Evolutionary conservation across 2,329 filamentous ascomycete species (phyloP), one percentile per base, ranked within the genome.

Genomic region (Hypoxylon sp.): DNA sequence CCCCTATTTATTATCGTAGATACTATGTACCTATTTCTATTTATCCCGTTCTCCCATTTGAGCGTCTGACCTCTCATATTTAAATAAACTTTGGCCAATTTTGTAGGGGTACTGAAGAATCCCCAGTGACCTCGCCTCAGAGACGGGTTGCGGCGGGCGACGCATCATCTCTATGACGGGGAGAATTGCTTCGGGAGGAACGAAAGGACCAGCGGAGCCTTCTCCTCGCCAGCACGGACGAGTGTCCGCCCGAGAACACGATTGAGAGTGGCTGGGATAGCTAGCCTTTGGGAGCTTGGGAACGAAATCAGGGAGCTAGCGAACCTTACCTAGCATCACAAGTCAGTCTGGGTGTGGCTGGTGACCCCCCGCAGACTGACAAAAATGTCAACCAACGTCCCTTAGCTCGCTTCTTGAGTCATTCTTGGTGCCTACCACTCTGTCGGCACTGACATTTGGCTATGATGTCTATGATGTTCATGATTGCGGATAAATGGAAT

Each of bases 271-370:
- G 24, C 14, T 47, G 48, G 44, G 22, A 9, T 29, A 26, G 33
- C 37, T 33, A 19, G 14, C 17, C n/a, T 47, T n/a, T 31, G 47
- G 26, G 17, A 19, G 35, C 29, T 24, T 47, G 37, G 22, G 33
- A 47, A 57, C 24, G 37, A 62, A 53, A n/a, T 44, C 44, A 19
- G 31, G 17, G n/a, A 39, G 44, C 31, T 61, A 68, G 48, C 53
- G 62, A 64, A 61, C 22, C 22, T 58, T 61, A 64, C 22, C 53
- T 61, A 64, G 46, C 6, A 19, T 51, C 29, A 39, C n/a, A 57
- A 19, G 22, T 22, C 50, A 50, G 42, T 57, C 65, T 35, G 56
- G 61, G 52, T 61, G 56, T 55, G 53, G 61, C 61, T 62, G 57
- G 57, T 62, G 65, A 64, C 60, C 35, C 35, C 33, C 29, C 33